phyloP scores from a whole-genome alignment of 2,329 filamentous ascomycete species.

The Monilinia aucupariae region DNA sequence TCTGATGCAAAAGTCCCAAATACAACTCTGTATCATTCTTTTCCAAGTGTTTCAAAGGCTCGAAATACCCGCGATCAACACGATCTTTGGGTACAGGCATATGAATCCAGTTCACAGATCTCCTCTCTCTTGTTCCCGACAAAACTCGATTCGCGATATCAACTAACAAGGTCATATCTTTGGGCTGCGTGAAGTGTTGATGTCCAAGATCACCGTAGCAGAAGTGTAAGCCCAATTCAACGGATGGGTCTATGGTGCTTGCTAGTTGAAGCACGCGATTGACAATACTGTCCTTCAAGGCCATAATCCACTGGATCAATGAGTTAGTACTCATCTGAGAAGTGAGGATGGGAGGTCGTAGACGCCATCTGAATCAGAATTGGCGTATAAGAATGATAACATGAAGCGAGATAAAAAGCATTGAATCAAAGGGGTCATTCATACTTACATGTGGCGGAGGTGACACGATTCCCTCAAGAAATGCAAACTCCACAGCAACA shows the following conservation, averaged over 20 bases:
- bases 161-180: slow-evolving; percentile 32
- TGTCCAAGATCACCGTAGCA: slow-evolving; percentile 45
- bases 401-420: slow-evolving; percentile 31
- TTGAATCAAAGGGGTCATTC: neutral
- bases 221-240: slow-evolving; percentile 42
- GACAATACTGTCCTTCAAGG: slow-evolving; percentile 35
- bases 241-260: slow-evolving; percentile 34
- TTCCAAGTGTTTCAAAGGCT: slow-evolving; percentile 36
- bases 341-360: neutral
- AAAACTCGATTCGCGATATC: slow-evolving; percentile 35
- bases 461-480: slow-evolving; percentile 26
- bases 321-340: neutral
- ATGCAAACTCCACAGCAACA: slow-evolving; percentile 26
- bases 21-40: slow-evolving; percentile 36
- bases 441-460: slow-evolving; percentile 11
- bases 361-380: neutral
- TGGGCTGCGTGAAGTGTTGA: slow-evolving; percentile 42
- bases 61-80: slow-evolving; percentile 38
- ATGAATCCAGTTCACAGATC: slow-evolving; percentile 40
- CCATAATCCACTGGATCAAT: slow-evolving; percentile 11
- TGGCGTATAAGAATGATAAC: neutral
- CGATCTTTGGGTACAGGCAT: slow-evolving; percentile 41
- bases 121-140: slow-evolving; percentile 30
- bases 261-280: slow-evolving; percentile 35
- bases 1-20: slow-evolving; percentile 39